Conservation (phyloP, 2,329 filamentous ascomycete species). For the Paracoccidioides lutzii region DNA sequence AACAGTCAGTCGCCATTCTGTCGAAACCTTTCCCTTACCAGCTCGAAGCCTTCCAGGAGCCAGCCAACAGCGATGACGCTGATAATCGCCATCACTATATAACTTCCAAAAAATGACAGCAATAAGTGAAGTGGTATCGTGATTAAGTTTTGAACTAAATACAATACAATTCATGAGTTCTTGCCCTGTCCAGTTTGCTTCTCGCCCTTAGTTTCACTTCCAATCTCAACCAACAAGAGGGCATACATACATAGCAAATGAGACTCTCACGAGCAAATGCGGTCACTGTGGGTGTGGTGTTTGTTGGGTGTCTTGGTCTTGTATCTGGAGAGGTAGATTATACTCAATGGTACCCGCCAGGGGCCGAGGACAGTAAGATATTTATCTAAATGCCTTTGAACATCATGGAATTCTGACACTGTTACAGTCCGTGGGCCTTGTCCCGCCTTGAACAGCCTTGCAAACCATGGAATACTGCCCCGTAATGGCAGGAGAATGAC, state of each 20-base stretch:
- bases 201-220: neutral
- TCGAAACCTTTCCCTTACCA: no score
- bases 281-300: neutral
- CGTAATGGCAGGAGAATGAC: slow-evolving; percentile 22
- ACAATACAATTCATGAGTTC: neutral
- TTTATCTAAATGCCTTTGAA: neutral
- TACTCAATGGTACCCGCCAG: slow-evolving; percentile 4
- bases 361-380: slow-evolving; percentile 4
- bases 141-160: no score
- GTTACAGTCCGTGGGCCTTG: slow-evolving; percentile 16
- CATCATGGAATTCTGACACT: neutral
- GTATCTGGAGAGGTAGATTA: slow-evolving; percentile 2
- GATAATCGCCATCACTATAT: no score
- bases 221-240: neutral
- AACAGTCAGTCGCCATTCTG: no score
- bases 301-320: neutral
- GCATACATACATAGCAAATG: neutral
- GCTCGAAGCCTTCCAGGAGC: no score
- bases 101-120: no score
- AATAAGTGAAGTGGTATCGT: no score
- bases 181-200: neutral
- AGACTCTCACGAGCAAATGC: neutral
- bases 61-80: no score
- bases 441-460: slow-evolving; percentile 21
- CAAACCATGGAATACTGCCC: slow-evolving; percentile 23